phyloP scores from a whole-genome alignment of 768 basidiomycete species.

The Chiua virens region DNA sequence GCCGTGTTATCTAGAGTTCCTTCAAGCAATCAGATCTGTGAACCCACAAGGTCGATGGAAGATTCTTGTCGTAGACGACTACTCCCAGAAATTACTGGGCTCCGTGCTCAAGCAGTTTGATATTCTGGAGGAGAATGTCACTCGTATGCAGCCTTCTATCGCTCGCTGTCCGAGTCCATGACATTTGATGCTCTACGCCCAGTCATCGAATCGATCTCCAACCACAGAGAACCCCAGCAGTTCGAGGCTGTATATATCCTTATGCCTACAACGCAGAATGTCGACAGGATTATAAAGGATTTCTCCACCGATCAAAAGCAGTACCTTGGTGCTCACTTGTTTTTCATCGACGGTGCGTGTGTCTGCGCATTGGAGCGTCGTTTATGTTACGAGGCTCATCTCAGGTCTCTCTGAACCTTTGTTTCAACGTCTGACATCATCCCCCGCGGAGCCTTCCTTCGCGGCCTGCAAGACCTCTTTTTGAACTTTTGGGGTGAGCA shows the following conservation, averaged over 20 bases:
- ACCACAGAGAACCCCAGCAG: constrained; percentile 76
- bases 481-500: constrained; percentile 89
- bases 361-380: background rate
- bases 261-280: constrained; percentile 93
- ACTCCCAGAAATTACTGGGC: constrained; percentile 80
- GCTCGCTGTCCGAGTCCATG: background rate
- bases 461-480: constrained; percentile 80
- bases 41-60: constrained; percentile 92
- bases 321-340: constrained; percentile 85
- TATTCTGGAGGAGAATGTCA: constrained; percentile 94
- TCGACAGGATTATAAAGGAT: constrained; percentile 88
- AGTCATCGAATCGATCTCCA: constrained; percentile 94
- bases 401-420: constrained; percentile 77
- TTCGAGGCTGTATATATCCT: constrained; percentile 93
- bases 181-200: constrained; percentile 12
- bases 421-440: constrained; percentile 71
- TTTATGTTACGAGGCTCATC: constrained; percentile 1
- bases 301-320: constrained; percentile 62
- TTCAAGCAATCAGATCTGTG: constrained; percentile 85
- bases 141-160: constrained; percentile 56
- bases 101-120: constrained; percentile 92
- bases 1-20: constrained; percentile 57
- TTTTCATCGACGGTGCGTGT: constrained; percentile 85
- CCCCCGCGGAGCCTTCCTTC: constrained; percentile 77
- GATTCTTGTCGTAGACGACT: constrained; percentile 94